Percentiles rank a stretch among this genome's conserved stretches.
Evolutionary conservation across 768 basidiomycete species (phyloP).

Genomic region (Hirschioporus abietinus): DNA sequence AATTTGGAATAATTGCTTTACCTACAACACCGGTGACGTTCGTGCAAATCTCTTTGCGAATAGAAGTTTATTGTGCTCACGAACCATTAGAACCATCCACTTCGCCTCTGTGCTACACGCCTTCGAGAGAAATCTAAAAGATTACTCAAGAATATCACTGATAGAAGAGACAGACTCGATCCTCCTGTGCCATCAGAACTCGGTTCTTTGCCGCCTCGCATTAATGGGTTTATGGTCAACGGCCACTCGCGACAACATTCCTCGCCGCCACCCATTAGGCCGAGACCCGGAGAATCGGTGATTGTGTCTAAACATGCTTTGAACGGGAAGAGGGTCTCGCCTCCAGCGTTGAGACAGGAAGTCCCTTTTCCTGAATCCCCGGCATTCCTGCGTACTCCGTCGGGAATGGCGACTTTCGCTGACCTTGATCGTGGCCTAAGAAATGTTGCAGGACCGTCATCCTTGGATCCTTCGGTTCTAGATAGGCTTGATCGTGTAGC

Average conservation of each 20-base stretch:
- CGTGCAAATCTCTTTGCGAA: conserved; percentile 24
- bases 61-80: conserved; percentile 3
- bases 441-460: conserved; percentile 17
- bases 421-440: conserved; percentile 53
- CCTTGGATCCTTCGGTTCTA: neutral
- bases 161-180: conserved; percentile 76
- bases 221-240: conserved; percentile 42
- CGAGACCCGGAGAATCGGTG: conserved; percentile 16
- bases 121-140: conserved; percentile 82
- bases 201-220: conserved; percentile 11
- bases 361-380: conserved; percentile 58
- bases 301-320: neutral
- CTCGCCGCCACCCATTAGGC: conserved; percentile 27
- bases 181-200: conserved; percentile 51
- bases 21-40: conserved; percentile 89
- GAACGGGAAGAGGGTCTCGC: conserved; percentile 2
- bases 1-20: conserved; percentile 94
- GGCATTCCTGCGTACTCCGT: conserved; percentile 63
- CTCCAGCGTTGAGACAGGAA: conserved; percentile 27
- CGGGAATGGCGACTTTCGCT: conserved; percentile 67
- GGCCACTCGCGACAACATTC: conserved; percentile 39
- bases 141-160: conserved; percentile 84
- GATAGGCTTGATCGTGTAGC: conserved; percentile 21
- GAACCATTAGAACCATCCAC: conserved; percentile 69
- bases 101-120: conserved; percentile 75